Evolutionary conservation across 805 yeast genomes (phyloP), one percentile per base, ranked within the genome.

Genomic region (Nakazawaea ambrosiae): DNA sequence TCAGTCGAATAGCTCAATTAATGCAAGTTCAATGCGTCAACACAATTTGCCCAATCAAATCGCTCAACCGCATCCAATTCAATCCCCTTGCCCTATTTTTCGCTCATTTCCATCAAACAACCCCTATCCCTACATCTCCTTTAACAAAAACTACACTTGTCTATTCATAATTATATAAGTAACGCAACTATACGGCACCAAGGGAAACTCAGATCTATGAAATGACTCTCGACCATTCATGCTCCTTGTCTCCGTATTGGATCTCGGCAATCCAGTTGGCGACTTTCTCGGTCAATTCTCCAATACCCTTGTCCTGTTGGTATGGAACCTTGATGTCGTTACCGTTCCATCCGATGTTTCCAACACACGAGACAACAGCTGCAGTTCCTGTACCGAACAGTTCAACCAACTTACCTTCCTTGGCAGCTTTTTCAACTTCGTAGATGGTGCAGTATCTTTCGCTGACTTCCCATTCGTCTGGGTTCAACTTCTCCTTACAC

Each of bases 341-440:
- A 36, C 81, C 94, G 42, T 73, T 68, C 78, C 78, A 90, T 41
- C 88, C 89, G 54, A 90, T 86, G 51, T 73, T 83, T 61, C 82
- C 78, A 55, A 90, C 87, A 49, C 97, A 97, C 26, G 95, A 78
- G 32, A 92, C 97, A 54, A 90, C 78, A 31, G 97, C 97, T 43
- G 98, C 97, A 40, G 98, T 90, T 54, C 98, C 98, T 16, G 96
- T 69, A 50, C 97, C 97, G 53, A 90, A 90, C 16, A 96, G 95
- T 70, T 92, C 98, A 7, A 89, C 74, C 51, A 90, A 71, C 56
- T 84, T 81, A 43, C 96, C 95, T 59, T 79, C 75, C 35, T 63
- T 67, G 33, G 96, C 82, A 50, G 77, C 77, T 51, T 82, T 86
- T 35, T 69, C 74, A 41, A 90, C 84, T 65, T 90, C 97, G 45